Evolutionary conservation across 192 early-diverging fungal genomes (phyloP), one percentile per base, ranked within the genome.

Genomic region (Coemansia brasiliensis): DNA sequence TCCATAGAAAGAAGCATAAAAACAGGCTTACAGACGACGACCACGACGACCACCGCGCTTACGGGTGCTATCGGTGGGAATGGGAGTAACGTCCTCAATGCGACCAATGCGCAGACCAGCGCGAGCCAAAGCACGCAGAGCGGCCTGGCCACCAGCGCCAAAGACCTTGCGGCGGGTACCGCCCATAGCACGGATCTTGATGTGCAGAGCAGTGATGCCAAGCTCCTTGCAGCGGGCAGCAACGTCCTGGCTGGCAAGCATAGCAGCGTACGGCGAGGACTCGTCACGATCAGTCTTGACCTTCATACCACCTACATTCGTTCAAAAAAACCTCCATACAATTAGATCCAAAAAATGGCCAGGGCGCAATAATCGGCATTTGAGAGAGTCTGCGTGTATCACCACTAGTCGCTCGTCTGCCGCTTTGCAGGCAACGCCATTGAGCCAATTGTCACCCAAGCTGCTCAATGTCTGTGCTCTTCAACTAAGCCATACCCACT

Each of bases 231-330:
- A 98, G 85, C 92, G 92, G 59, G 76, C 88, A 55, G 94, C 94
- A 78, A 96, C 97, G 80, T 99, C 94, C 86, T 98, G 95, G 64
- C 94, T 90, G 59, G 97, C 97, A 84, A 99, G 88, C 97, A 99
- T 98, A 69, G 97, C 95, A 60, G 97, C 97, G 83, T 99, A 99
- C 63, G 97, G 93, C 64, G 97, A 97, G 51, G 95, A 93, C 83
- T 99, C 97, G 82, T 99, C 97, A 87, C 97, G 95, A 83, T 99
- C 97, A 52, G 95, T 92, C 91, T 99, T 99, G 77, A 99, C 97
- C 88, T 95, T 98, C 97, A 99, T 99, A 67, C 97, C 97, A 87
- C 95, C 95, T 94, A 69, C 42, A 64, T 2, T 50, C 55, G 25
- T 2, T n/a, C n/a, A n/a, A n/a, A n/a, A n/a, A n/a, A n/a, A n/a